Evolutionary conservation across 345 rosid genomes (phyloP), one percentile per base, ranked within the genome.

Genomic region (Syzygium grande): DNA sequence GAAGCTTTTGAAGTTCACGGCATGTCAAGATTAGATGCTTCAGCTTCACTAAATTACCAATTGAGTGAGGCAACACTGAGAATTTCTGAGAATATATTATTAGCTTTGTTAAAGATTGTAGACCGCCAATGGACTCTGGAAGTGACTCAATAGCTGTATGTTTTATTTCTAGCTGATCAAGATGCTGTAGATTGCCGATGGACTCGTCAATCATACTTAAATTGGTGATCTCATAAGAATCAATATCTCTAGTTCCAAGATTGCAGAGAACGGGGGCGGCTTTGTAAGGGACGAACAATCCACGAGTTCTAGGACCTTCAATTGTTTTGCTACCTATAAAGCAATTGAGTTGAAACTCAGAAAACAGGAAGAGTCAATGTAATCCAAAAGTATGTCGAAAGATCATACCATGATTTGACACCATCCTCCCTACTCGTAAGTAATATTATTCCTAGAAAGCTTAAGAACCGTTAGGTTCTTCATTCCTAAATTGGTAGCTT

Each of bases 251-350:
- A 30, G 0, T 16, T 8, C 1, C 12, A 0, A 16, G 12, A 65
- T 2, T 30, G 2, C 1, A 0, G 0, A 30, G 43, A 65, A 16
- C 6, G 8, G 4, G 11, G 22, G 22, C 11, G 0, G 8, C 79
- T 30, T 65, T 30, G 0, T 30, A 30, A 65, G 43, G 41, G 2
- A 65, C 17, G 12, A 11, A 30, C 79, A 68, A 30, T 68, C 41
- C 77, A 29, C 5, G 0, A 65, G 78, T 2, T 29, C 5, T 16
- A 65, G 22, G 43, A 65, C 21, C 2, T 65, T 65, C 43, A 65
- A 30, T 0, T 30, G 11, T 65, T 65, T 2, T 4, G 78, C 21
- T 2, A 7, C 78, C 78, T 30, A 30, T 30, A 65, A 30, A 30
- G 11, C 10, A 30, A 30, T 65, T 65, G 78, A 56, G 43, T 65